Evolutionary conservation across 257 asterid genomes (phyloP).

Genomic region (Solanum chiquidenum): DNA sequence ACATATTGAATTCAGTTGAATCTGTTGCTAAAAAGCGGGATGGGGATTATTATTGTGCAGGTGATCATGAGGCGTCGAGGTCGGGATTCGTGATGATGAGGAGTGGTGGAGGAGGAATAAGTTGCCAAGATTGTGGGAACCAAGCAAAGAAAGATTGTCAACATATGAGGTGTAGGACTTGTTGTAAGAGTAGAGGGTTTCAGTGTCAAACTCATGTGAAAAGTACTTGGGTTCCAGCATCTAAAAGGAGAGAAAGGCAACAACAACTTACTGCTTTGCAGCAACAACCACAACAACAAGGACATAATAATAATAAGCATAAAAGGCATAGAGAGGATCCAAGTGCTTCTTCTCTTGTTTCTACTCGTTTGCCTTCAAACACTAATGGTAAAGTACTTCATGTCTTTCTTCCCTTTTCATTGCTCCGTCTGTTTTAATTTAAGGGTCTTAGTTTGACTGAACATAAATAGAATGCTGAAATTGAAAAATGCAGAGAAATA

Average conservation of each 20-base stretch:
- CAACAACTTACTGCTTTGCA: conserved; percentile 11
- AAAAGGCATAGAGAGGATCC: conserved; percentile 24
- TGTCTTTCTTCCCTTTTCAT: not conserved
- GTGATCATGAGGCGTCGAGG: not conserved
- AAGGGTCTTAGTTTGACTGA: not conserved
- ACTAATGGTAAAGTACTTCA: not conserved
- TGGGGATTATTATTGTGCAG: not conserved
- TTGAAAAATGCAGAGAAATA: no score
- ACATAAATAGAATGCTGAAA: no score
- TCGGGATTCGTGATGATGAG: conserved; percentile 19
- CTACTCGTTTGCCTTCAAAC: not conserved
- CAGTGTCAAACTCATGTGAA: conserved; percentile 51
- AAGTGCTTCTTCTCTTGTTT: not conserved
- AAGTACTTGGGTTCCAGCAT: conserved; percentile 68
- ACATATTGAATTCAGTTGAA: not conserved
- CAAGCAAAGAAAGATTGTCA: conserved; percentile 59
- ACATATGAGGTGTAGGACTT: conserved; percentile 52
- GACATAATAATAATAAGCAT: not conserved
- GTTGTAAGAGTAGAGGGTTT: conserved; percentile 57
- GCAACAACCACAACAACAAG: not conserved
- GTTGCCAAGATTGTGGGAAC: conserved; percentile 67
- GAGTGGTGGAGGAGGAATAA: conserved; percentile 16
- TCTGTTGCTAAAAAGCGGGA: not conserved
- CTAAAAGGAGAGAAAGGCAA: conserved; percentile 45
- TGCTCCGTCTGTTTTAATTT: not conserved